These are phyloP conservation scores for Dothidotthia symphoricarpi DNA, from an alignment of 2,329 filamentous ascomycete genomes.

Conservation along the genomic window DNA sequence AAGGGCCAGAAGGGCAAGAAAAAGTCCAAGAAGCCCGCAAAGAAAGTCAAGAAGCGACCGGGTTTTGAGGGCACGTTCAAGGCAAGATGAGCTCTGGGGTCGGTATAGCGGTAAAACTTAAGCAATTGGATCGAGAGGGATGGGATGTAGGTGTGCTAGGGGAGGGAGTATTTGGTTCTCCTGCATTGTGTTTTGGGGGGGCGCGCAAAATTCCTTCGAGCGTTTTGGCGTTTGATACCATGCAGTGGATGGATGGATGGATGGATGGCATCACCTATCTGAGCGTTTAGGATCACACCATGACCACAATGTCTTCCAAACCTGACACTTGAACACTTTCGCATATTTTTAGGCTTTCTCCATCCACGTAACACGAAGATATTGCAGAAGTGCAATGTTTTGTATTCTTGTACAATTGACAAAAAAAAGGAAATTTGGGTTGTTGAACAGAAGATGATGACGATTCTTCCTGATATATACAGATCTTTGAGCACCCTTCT, in stretches of 20 bases:
- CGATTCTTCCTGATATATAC: conserved; percentile 34
- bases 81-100: conserved; percentile 38
- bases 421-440: conserved; percentile 26
- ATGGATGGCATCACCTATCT: too few relatives aligned
- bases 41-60: conserved; percentile 53
- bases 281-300: conserved; percentile 14
- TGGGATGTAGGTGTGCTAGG: neutral
- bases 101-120: too few relatives aligned
- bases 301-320: too few relatives aligned
- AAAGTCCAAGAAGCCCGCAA: conserved; percentile 56
- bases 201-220: conserved; percentile 17
- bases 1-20: conserved; percentile 68
- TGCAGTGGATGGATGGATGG: conserved; percentile 23
- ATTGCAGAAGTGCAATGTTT: neutral
- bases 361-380: too few relatives aligned
- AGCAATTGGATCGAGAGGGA: too few relatives aligned
- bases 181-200: too few relatives aligned
- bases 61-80: conserved; percentile 67
- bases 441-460: conserved; percentile 15
- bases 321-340: neutral
- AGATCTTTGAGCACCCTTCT: conserved; percentile 14
- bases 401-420: conserved; percentile 17
- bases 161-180: neutral
- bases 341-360: too few relatives aligned
- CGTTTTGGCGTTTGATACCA: conserved; percentile 35